Base-by-base conservation (phyloP, 805 yeast species). In the Saturnispora kantuleensis region DNA sequence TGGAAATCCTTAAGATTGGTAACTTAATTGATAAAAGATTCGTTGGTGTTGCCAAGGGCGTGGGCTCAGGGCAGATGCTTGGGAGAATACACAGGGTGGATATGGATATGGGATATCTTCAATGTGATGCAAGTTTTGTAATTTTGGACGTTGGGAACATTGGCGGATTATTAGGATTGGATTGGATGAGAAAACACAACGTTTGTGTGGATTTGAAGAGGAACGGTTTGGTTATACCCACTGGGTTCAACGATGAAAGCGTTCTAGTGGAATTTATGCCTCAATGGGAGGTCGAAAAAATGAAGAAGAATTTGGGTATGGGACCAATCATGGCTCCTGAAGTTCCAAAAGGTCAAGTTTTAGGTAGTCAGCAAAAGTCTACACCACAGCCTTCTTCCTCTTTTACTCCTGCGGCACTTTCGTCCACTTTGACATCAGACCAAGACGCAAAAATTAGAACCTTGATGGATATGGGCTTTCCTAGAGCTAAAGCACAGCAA, bases 31-130 rank as follows among this genome's bases (percentile, higher is more conserved):
- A 93, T 59, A 77, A 66, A 48, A 69, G 96, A 48, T 87, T 80
- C 59, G 69, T 69, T 37, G 96, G 96, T 17, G 78, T 78, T 56
- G 97, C 96, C 1, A 68, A 77, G 44, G 99, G 98, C 38, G 97
- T 93, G 11, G 99, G 98, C 1, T 71, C 79, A 1, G 78, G 83
- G 17, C 70, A 75, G 48, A 85, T 88, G 40, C 58, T 79, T 30
- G 99, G 98, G 2, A 71, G 84, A 49, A 82, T 93, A 35, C 97
- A 93, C 59, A 79, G 86, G 50, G 95, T 87, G 0, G 95, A 95
- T 15, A 71, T 93, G 35, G 80, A 79, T 52, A 78, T 93, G 37
- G 95, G 84, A 12, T 71, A 68, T 37, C 69, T 72, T 11, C 76
- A 64, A 56, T 71, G 81, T 47, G 81, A 87, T 4, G 79, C 87